A percentile compares a stretch with the other conserved stretches of the same genome.
phyloP scores from a whole-genome alignment of 441 rosid genomes.

The Rhodomyrtus psidioides region DNA sequence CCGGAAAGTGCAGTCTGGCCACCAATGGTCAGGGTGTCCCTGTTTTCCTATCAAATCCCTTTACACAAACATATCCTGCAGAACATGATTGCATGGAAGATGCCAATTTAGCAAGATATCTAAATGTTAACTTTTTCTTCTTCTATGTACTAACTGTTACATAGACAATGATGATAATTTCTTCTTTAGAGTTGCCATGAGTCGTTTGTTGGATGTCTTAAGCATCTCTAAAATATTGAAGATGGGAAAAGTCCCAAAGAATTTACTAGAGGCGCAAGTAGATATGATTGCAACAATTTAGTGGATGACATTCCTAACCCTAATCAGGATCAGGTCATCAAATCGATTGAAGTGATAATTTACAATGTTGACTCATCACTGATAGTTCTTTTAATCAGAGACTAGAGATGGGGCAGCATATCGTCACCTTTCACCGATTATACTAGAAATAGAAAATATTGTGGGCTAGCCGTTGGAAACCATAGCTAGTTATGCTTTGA shows the following conservation, averaged over 20 bases:
- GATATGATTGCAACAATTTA: not conserved
- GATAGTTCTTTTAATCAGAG: not conserved
- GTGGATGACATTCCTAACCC: not conserved
- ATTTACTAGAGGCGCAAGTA: not conserved
- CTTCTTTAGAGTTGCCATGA: not conserved
- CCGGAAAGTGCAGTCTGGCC: conserved; percentile 48
- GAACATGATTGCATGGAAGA: too few species aligned
- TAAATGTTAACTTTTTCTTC: too few species aligned
- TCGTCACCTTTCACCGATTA: not conserved
- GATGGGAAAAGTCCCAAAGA: not conserved
- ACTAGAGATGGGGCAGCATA: not conserved
- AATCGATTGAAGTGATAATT: not conserved
- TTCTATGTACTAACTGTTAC: not conserved
- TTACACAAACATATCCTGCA: conserved; percentile 50
- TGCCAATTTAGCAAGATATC: too few species aligned
- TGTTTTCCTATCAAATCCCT: conserved; percentile 39
- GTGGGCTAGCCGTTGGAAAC: not conserved
- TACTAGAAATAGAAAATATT: not conserved
- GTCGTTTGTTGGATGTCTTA: not conserved
- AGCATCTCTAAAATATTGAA: not conserved
- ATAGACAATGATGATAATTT: not conserved
- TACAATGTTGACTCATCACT: not conserved
- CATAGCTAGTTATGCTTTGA: not conserved
- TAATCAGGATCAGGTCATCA: not conserved
- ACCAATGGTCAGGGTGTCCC: conserved; percentile 44